Percentiles rank a stretch among this genome's conserved stretches.
These are phyloP conservation scores for Lipomyces oligophaga DNA, from an alignment of 805 yeast species.

Conservation along the genomic window DNA sequence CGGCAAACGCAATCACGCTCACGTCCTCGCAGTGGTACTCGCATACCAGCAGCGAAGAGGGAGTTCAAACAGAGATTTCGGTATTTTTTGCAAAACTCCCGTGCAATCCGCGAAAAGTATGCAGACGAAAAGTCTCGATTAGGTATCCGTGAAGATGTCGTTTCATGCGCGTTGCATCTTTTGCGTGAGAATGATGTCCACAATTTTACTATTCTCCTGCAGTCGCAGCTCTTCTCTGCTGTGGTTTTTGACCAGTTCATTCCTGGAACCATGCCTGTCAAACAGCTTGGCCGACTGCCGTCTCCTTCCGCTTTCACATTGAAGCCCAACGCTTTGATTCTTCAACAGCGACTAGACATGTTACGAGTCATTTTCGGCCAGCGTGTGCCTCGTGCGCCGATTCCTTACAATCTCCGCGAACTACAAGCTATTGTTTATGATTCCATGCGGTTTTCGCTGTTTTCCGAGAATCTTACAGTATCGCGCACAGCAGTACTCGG, in stretches of 20 bases:
- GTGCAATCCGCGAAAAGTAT: constrained; percentile 13
- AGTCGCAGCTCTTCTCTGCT: constrained; percentile 27
- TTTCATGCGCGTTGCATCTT: constrained; percentile 12
- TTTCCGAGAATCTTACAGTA: constrained; percentile 13
- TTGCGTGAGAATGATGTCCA: constrained; percentile 14
- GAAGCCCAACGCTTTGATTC: constrained; percentile 18
- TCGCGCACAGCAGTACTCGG: constrained; percentile 2
- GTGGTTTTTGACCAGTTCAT: constrained; percentile 24
- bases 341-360: constrained; percentile 26
- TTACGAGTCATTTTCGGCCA: constrained; percentile 25
- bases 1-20: constrained; percentile 1
- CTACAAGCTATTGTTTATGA: constrained; percentile 26
- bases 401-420: constrained; percentile 13
- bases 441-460: constrained; percentile 24
- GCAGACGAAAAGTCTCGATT: constrained; percentile 18
- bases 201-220: constrained; percentile 15
- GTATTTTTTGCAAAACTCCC: constrained; percentile 16
- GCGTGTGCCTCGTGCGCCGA: constrained; percentile 16
- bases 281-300: constrained; percentile 19
- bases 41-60: constrained; percentile 4
- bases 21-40: neutral
- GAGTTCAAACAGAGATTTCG: constrained; percentile 19
- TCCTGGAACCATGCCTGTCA: constrained; percentile 21
- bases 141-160: constrained; percentile 22
- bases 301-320: constrained; percentile 22